These are phyloP conservation scores for Xanthoparmelia taractica DNA, from an alignment of 495 filamentous ascomycete genomes.

Conservation along the genomic window DNA sequence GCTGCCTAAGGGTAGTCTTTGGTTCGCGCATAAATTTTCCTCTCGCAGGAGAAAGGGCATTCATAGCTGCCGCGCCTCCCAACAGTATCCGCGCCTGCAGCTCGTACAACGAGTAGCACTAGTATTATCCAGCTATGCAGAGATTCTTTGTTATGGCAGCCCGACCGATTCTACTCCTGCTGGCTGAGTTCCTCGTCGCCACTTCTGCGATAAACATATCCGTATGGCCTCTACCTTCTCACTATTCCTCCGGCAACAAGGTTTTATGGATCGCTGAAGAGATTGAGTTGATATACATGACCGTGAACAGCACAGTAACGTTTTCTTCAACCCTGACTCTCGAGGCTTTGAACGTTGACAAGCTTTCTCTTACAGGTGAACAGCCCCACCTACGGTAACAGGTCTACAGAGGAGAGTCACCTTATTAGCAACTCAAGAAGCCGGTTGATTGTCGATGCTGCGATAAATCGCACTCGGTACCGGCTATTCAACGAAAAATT, in stretches of 20 bases:
- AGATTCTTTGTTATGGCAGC: not conserved
- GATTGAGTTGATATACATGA: not conserved
- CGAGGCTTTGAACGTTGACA: not conserved
- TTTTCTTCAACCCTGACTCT: not conserved
- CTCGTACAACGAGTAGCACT: not conserved
- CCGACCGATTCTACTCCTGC: not conserved
- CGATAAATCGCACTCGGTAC: conserved; percentile 8
- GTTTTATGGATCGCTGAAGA: not conserved
- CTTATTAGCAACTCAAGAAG: not conserved
- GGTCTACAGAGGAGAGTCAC: not conserved
- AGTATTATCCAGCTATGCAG: not conserved
- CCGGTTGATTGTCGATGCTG: conserved; percentile 7
- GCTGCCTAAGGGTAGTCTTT: not conserved
- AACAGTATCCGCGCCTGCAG: not conserved
- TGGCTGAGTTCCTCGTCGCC: not conserved
- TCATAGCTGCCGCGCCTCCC: not conserved
- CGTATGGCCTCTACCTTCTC: not conserved
- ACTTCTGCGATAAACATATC: not conserved
- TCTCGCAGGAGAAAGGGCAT: not conserved
- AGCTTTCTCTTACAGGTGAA: not conserved
- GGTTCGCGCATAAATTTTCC: not conserved
- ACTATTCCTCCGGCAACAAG: not conserved
- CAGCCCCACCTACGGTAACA: not conserved
- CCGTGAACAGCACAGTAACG: not conserved
- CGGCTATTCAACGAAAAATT: conserved; percentile 32